Base-by-base conservation (phyloP, 2,329 filamentous ascomycete genomes). In the Byssoonygena ceratinophila region DNA sequence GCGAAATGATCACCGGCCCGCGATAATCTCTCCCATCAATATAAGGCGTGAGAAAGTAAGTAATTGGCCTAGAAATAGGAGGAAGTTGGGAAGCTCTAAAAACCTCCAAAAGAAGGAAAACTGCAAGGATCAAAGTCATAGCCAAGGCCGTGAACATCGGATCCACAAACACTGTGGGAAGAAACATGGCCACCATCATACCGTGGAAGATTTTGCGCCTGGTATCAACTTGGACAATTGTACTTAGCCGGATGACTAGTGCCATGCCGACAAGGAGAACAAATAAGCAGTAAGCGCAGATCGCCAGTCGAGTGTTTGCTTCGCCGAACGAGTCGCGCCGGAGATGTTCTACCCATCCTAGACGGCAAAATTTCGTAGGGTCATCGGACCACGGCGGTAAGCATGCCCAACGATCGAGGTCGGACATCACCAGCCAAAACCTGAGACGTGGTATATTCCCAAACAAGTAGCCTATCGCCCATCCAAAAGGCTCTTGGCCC, bases 121-220 rank as follows among this genome's bases (percentile, higher is more conserved):
- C 76, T 3, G 85, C 82, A 32, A 98, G 77, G 23, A 89, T 81
- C 29, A 96, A 72, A 0, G 78, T 76, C n/a, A 97, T 75, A 0
- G 89, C 87, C 11, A 98, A 74, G 1, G 85, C 81, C 46, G 83
- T 82, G 67, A 87, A 97, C 37, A 83, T 76, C 0, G 92, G 91
- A 66, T 98, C 92, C 57, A 97, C 72, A 64, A 82, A 96, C 1
- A 84, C 86, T 1, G 87, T 82, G 0, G 92, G 90, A 1, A 97
- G 76, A 52, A 98, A 83, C 87, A 98, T 96, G 52, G 82, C 82
- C 6, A 97, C 91, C 85, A 97, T 97, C 78, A 91, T 95, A 60
- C 94, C 94, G 68, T 98, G 92, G 67, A 98, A 98, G 22, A 97
- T 87, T 68, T 98, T 98, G 47, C 92, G 82, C 46, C 92, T 81